Conservation (phyloP, 176 grass and related monocot species). For the Musa troglodytarum region DNA sequence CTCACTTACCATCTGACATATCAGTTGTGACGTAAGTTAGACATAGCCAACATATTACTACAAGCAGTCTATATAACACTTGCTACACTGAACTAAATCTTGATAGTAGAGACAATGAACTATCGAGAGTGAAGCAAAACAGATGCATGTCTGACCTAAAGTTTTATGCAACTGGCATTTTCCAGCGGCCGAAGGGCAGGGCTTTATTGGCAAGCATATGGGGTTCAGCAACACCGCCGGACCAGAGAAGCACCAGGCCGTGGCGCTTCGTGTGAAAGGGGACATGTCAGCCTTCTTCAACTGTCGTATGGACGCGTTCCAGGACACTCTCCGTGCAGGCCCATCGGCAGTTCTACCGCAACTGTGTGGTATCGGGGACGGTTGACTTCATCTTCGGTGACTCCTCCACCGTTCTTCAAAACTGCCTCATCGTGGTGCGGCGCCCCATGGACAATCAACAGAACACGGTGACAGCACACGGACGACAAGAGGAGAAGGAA, state of each 20-base stretch:
- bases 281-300: slow-evolving; percentile 55
- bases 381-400: slow-evolving; percentile 89
- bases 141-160: background rate
- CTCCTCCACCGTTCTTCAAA: slow-evolving; percentile 57
- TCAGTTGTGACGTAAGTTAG: background rate
- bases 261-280: slow-evolving; percentile 53
- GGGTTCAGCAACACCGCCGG: slow-evolving; percentile 60
- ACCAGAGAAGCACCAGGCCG: slow-evolving; percentile 50
- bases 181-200: slow-evolving; percentile 38
- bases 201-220: slow-evolving; percentile 49
- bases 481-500: too few species aligned
- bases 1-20: background rate
- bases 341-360: slow-evolving; percentile 51
- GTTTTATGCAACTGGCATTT: background rate
- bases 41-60: too few species aligned
- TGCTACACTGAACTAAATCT: too few species aligned
- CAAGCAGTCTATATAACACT: too few species aligned
- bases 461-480: too few species aligned
- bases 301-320: slow-evolving; percentile 49
- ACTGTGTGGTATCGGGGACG: slow-evolving; percentile 53
- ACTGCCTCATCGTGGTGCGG: slow-evolving; percentile 2
- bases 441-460: too few species aligned
- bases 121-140: too few species aligned
- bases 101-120: too few species aligned
- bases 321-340: slow-evolving; percentile 63